phyloP scores from a whole-genome alignment of 2,329 filamentous ascomycete genomes.

The Trichophyton simii region DNA sequence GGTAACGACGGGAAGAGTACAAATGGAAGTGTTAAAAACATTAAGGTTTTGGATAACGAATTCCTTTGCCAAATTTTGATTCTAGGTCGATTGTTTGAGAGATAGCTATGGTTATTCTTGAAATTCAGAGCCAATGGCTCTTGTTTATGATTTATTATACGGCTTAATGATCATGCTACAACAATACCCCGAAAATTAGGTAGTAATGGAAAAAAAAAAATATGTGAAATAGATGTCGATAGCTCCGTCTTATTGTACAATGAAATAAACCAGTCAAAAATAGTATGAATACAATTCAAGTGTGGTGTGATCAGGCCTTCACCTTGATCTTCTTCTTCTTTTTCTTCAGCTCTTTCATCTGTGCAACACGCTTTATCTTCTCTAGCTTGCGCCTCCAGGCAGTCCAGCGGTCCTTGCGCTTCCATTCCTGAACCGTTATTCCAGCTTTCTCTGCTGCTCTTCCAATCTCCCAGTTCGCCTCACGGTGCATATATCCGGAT shows the following conservation, averaged over 20 bases:
- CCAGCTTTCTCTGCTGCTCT: constrained; percentile 48
- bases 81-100: constrained; percentile 62
- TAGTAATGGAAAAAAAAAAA: not conserved
- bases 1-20: constrained; percentile 23
- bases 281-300: not conserved
- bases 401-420: constrained; percentile 48
- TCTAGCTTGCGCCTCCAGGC: constrained; percentile 51
- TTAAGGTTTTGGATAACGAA: constrained; percentile 67
- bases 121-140: not conserved
- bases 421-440: constrained; percentile 43
- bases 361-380: constrained; percentile 39
- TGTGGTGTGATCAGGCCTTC: constrained; percentile 14
- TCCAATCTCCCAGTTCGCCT: constrained; percentile 57
- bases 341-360: constrained; percentile 42
- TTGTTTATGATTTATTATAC: not conserved
- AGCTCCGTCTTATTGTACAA: constrained; percentile 1
- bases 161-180: not conserved
- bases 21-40: constrained; percentile 36
- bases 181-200: not conserved
- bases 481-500: constrained; percentile 51
- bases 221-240: not conserved
- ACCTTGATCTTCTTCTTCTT: constrained; percentile 25
- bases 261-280: not conserved
- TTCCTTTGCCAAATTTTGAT: constrained; percentile 89
- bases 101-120: constrained; percentile 16